Evolutionary conservation across 2,329 filamentous ascomycete genomes (phyloP).

Genomic region (Byssothecium circinans): DNA sequence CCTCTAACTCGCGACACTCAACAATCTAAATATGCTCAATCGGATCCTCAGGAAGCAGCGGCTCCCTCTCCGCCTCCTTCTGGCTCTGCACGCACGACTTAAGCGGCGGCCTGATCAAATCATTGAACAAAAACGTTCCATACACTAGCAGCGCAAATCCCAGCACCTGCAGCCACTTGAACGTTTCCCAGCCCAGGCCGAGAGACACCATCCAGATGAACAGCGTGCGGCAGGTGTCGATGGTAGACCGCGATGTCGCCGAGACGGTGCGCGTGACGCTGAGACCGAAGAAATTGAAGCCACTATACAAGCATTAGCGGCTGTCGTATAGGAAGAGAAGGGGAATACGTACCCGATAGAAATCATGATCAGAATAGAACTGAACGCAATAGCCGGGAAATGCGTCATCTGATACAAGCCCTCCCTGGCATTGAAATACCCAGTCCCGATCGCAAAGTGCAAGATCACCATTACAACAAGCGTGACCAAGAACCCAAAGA

Average conservation of each 20-base stretch:
- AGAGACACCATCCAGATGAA: conserved; percentile 98
- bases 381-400: conserved; percentile 70
- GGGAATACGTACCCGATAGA: conserved; percentile 77
- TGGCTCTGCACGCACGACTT: conserved; percentile 62
- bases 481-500: conserved; percentile 86
- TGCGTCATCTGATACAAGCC: conserved; percentile 79
- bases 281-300: conserved; percentile 98
- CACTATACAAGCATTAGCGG: conserved; percentile 55
- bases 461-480: conserved; percentile 76
- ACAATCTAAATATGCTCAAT: conserved; percentile 66
- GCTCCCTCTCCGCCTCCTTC: conserved; percentile 57
- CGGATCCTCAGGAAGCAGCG: conserved; percentile 78
- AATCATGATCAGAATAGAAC: conserved; percentile 91
- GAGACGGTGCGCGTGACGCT: conserved; percentile 88
- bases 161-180: conserved; percentile 93
- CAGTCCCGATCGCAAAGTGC: conserved; percentile 75
- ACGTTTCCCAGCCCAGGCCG: conserved; percentile 91
- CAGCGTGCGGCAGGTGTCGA: conserved; percentile 94
- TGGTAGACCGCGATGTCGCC: conserved; percentile 90
- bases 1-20: no score
- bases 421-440: conserved; percentile 88
- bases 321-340: conserved; percentile 2
- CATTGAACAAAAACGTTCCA: conserved; percentile 95
- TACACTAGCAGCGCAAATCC: conserved; percentile 92
- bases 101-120: conserved; percentile 81